Conservation (phyloP, 208 protist species). For the Leishmania lainsoni region DNA sequence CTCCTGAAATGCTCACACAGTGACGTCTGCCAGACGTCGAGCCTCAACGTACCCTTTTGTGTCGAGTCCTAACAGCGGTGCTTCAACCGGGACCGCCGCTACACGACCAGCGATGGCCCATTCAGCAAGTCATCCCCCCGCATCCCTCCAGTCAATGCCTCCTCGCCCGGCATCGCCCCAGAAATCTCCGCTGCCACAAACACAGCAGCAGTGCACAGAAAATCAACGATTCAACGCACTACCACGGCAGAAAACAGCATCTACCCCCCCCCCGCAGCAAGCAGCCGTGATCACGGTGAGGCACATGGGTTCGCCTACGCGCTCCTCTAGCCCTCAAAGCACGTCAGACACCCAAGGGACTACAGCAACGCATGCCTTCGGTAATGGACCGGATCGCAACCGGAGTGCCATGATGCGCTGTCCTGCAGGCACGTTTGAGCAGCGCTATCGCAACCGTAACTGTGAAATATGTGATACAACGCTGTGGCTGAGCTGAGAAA, state of each 20-base stretch:
- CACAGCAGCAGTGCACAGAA: slow-evolving; percentile 13
- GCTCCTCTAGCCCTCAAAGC: not conserved
- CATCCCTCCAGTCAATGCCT: not conserved
- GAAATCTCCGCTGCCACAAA: not conserved
- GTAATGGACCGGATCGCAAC: not conserved
- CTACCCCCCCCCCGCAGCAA: not conserved
- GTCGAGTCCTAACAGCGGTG: not conserved
- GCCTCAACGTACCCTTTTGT: not conserved
- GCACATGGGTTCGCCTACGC: slow-evolving; percentile 7
- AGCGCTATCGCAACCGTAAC: slow-evolving; percentile 34
- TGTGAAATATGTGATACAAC: slow-evolving; percentile 22
- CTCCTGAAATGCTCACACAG: not conserved
- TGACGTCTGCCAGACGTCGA: not conserved
- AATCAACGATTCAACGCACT: slow-evolving; percentile 19
- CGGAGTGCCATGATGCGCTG: slow-evolving; percentile 33
- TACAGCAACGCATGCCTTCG: not conserved
- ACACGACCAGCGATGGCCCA: not conserved
- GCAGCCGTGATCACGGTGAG: not conserved
- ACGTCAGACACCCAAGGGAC: not conserved
- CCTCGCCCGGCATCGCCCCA: not conserved
- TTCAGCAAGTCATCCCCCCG: not conserved
- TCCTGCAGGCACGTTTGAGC: slow-evolving; percentile 48
- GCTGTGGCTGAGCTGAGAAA: not conserved
- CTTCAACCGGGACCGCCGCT: not conserved
- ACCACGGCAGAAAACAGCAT: not conserved